These are phyloP conservation scores for Cercospora berteroae DNA, from an alignment of 2,329 filamentous ascomycete genomes.

Conservation along the genomic window DNA sequence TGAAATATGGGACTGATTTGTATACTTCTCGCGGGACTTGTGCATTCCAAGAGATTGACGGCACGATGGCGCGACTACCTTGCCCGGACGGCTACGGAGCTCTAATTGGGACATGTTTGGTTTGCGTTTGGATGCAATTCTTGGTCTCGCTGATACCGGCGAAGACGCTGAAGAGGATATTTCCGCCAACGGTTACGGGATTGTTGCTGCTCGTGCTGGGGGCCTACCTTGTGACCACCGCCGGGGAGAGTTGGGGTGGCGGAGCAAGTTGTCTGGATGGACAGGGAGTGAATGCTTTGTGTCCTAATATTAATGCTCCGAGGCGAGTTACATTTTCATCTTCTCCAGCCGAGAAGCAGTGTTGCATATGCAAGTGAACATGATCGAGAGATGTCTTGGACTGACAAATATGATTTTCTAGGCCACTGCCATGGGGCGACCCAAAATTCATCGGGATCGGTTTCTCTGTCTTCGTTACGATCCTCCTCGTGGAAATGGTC, in stretches of 20 bases:
- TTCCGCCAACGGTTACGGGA: slow-evolving; percentile 22
- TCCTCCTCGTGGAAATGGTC: slow-evolving; percentile 24
- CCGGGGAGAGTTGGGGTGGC: slow-evolving; percentile 23
- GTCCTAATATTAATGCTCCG: slow-evolving; percentile 21
- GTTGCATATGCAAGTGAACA: background rate
- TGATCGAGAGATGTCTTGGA: background rate
- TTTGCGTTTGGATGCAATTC: slow-evolving; percentile 25
- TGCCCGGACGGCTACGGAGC: slow-evolving; percentile 23
- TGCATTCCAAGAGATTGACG: slow-evolving; percentile 4
- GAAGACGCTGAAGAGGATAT: slow-evolving; percentile 21
- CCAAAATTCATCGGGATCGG: slow-evolving; percentile 24
- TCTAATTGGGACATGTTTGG: slow-evolving; percentile 22
- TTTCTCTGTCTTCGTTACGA: slow-evolving; percentile 26
- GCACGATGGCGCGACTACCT: slow-evolving; percentile 16
- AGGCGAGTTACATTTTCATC: background rate
- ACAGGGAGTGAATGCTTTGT: slow-evolving; percentile 18
- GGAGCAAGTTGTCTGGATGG: slow-evolving; percentile 23
- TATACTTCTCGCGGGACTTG: slow-evolving; percentile 16
- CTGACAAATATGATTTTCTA: background rate
- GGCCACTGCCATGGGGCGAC: slow-evolving; percentile 24
- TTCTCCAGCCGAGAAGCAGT: background rate
- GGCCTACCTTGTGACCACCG: slow-evolving; percentile 24
- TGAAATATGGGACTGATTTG: slow-evolving; percentile 20
- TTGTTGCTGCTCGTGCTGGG: slow-evolving; percentile 21
- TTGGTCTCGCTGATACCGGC: slow-evolving; percentile 21